Evolutionary conservation across 2,329 filamentous ascomycete genomes (phyloP).

Genomic region (Trichothecium sympodiale): DNA sequence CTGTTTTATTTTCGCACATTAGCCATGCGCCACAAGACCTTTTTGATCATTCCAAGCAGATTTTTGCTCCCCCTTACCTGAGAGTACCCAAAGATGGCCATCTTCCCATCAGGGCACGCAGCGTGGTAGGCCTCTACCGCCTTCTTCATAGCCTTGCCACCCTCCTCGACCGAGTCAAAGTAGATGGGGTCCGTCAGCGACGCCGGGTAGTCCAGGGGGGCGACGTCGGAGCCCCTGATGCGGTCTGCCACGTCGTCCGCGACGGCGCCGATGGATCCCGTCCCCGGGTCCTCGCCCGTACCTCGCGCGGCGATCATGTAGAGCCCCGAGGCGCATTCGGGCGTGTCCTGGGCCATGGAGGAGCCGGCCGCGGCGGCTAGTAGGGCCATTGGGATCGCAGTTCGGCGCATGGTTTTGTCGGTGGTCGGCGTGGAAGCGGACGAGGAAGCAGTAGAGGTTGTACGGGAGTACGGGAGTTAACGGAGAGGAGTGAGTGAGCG

Average conservation of each 20-base stretch:
- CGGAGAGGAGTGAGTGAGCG: no score
- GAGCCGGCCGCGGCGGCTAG: constrained; percentile 10
- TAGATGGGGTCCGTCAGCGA: constrained; percentile 20
- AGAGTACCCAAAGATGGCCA: constrained; percentile 30
- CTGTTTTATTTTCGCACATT: no score
- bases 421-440: not conserved
- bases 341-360: constrained; percentile 8
- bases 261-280: constrained; percentile 20
- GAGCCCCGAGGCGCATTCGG: constrained; percentile 22
- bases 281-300: constrained; percentile 21
- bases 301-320: constrained; percentile 29
- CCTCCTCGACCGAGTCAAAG: constrained; percentile 20
- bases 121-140: constrained; percentile 19
- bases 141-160: constrained; percentile 18
- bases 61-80: constrained; percentile 18
- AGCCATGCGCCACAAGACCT: not conserved
- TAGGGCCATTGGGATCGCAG: not conserved
- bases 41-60: no score
- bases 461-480: no score
- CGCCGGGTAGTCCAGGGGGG: constrained; percentile 27
- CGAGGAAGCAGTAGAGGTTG: no score
- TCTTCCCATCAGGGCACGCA: constrained; percentile 25
- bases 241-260: constrained; percentile 19
- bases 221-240: constrained; percentile 22
- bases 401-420: not conserved